These are phyloP conservation scores for Tremellales sp. DNA, from an alignment of 1,284 basidiomycete genomes.

Conservation along the genomic window DNA sequence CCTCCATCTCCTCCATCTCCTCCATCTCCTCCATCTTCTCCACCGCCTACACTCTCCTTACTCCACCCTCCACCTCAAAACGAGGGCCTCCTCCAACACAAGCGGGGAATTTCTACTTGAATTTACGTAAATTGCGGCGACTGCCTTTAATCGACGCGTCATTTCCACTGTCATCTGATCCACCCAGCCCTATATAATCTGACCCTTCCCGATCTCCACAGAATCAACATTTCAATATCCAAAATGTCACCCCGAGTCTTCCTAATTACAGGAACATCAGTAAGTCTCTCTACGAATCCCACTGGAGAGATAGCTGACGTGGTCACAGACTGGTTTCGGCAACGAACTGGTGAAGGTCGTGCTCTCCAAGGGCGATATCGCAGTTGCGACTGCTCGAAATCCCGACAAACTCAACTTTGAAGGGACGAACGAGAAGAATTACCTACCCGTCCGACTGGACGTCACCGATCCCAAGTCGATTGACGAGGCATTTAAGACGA, in stretches of 20 bases:
- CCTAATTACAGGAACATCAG: constrained; percentile 6
- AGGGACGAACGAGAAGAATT: constrained; percentile 1
- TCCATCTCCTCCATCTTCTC: no score
- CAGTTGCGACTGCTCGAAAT: constrained; percentile 51
- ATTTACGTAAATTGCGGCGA: no score
- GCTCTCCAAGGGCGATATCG: constrained; percentile 42
- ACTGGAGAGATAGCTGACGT: not conserved
- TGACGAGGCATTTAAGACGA: constrained; percentile 1
- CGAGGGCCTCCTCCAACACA: no score
- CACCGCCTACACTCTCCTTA: no score
- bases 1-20: no score
- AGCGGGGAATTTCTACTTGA: no score
- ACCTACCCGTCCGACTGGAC: constrained; percentile 2
- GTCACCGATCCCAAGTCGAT: constrained; percentile 1
- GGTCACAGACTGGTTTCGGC: constrained; percentile 36
- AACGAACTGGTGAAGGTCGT: constrained; percentile 39
- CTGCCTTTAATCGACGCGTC: no score
- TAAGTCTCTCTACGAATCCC: not conserved
- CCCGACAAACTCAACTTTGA: constrained; percentile 3
- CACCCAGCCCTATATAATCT: no score
- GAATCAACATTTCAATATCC: no score
- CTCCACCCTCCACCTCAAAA: no score
- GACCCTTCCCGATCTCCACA: no score
- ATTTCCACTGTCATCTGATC: no score
- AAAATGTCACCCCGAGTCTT: constrained; percentile 8